A percentile compares a stretch with the other conserved stretches of the same genome.
Conservation (phyloP, 73 alveolate species). For the Paramecium octaurelia region DNA sequence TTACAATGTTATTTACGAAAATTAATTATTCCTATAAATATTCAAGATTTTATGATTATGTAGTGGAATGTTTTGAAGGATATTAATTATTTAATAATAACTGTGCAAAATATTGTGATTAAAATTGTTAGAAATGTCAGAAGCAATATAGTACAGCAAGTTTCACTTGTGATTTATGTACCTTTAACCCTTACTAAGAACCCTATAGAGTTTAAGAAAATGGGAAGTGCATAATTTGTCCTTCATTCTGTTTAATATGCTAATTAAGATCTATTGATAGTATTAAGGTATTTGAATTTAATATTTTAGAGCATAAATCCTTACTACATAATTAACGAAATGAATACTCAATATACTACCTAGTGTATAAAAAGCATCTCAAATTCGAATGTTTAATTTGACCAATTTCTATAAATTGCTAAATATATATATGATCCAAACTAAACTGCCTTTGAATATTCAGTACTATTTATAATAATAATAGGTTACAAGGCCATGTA, state of each 20-base stretch:
- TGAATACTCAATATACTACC: not conserved
- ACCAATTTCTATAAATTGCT: not conserved
- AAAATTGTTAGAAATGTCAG: not conserved
- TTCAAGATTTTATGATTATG: too few relatives aligned
- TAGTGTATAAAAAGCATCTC: not conserved
- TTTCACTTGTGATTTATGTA: not conserved
- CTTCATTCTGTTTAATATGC: not conserved
- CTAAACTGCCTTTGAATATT: not conserved
- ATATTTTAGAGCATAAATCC: not conserved
- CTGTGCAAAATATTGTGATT: not conserved
- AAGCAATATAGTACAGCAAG: too few relatives aligned
- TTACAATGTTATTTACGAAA: not conserved
- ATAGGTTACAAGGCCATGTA: not conserved
- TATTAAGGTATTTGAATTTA: not conserved
- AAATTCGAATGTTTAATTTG: not conserved
- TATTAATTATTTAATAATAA: too few relatives aligned
- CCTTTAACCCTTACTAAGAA: not conserved
- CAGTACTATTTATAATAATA: not conserved
- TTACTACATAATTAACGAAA: not conserved
- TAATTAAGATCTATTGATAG: not conserved
- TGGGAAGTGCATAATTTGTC: not conserved
- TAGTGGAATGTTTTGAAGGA: not conserved
- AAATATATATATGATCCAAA: not conserved
- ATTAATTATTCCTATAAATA: too few relatives aligned
- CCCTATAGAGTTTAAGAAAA: not conserved